phyloP scores from a whole-genome alignment of 306 rosid genomes.

The Ochetophila trinervis region DNA sequence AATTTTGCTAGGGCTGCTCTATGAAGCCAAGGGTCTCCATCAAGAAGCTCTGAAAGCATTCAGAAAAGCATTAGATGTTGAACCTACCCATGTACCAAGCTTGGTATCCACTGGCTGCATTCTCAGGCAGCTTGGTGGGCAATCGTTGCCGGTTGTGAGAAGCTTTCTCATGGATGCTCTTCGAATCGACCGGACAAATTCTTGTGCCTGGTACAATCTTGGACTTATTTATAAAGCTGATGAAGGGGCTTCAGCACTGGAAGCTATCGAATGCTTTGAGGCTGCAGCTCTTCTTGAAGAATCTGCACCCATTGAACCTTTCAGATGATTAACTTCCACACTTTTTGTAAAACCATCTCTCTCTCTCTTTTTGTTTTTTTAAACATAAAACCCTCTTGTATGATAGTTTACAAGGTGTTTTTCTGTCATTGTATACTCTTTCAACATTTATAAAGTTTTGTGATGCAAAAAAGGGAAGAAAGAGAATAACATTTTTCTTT shows the following conservation, averaged over 20 bases:
- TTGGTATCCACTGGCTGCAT: constrained; percentile 76
- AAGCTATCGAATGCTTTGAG: constrained; percentile 79
- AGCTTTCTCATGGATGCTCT: constrained; percentile 84
- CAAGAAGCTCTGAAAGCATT: constrained; percentile 72
- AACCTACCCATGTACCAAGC: constrained; percentile 71
- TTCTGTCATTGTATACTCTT: constrained; percentile 17
- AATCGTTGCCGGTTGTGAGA: constrained; percentile 61
- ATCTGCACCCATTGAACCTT: constrained; percentile 74
- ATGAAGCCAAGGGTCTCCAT: constrained; percentile 66
- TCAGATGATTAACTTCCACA: constrained; percentile 41
- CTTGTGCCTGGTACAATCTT: constrained; percentile 88
- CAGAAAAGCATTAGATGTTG: constrained; percentile 68
- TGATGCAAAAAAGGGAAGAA: constrained; percentile 3
- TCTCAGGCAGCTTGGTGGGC: constrained; percentile 64
- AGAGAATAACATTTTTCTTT: constrained; percentile 10
- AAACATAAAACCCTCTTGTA: not conserved
- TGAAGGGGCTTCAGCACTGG: constrained; percentile 41
- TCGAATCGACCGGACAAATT: constrained; percentile 64
- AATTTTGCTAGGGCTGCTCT: constrained; percentile 53
- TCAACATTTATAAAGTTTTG: not conserved
- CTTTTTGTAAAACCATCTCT: constrained; percentile 13
- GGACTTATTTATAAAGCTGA: constrained; percentile 76
- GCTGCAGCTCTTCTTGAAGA: constrained; percentile 79
- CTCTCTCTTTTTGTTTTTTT: too few species aligned
- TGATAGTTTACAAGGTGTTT: not conserved